Percentiles rank a stretch among this genome's conserved stretches.
Conservation (phyloP, 257 asterid genomes). For the Primulina tabacum region DNA sequence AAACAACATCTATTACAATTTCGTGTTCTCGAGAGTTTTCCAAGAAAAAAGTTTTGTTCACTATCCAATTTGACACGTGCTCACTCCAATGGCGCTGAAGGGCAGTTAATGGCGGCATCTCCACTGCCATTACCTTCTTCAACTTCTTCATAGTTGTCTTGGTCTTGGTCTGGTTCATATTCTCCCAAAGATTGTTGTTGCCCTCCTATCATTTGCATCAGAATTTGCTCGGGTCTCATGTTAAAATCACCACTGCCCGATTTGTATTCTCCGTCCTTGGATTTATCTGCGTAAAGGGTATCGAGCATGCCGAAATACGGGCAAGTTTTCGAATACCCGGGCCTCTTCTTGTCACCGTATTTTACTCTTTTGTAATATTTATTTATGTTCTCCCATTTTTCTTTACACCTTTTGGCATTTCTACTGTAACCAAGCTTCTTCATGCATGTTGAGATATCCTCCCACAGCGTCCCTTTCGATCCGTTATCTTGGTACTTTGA, state of each 20-base stretch:
- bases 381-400: slow-evolving; percentile 87
- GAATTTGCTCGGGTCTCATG: slow-evolving; percentile 55
- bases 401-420: slow-evolving; percentile 77
- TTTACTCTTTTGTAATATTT: slow-evolving; percentile 74
- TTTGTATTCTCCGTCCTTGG: slow-evolving; percentile 32
- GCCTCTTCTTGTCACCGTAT: slow-evolving; percentile 63
- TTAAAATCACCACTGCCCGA: slow-evolving; percentile 36
- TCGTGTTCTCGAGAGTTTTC: background rate
- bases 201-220: slow-evolving; percentile 66
- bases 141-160: too few species aligned
- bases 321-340: slow-evolving; percentile 64
- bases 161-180: too few species aligned
- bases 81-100: background rate
- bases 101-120: too few species aligned
- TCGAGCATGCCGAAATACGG: slow-evolving; percentile 65
- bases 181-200: slow-evolving; percentile 19
- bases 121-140: too few species aligned
- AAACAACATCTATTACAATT: background rate
- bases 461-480: slow-evolving; percentile 72
- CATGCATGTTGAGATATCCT: slow-evolving; percentile 65
- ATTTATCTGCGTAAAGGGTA: slow-evolving; percentile 52
- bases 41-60: background rate
- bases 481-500: slow-evolving; percentile 54
- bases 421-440: slow-evolving; percentile 62
- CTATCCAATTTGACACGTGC: background rate